phyloP scores from a whole-genome alignment of 192 early-diverging fungal genomes.

The Coemansia sp. region DNA sequence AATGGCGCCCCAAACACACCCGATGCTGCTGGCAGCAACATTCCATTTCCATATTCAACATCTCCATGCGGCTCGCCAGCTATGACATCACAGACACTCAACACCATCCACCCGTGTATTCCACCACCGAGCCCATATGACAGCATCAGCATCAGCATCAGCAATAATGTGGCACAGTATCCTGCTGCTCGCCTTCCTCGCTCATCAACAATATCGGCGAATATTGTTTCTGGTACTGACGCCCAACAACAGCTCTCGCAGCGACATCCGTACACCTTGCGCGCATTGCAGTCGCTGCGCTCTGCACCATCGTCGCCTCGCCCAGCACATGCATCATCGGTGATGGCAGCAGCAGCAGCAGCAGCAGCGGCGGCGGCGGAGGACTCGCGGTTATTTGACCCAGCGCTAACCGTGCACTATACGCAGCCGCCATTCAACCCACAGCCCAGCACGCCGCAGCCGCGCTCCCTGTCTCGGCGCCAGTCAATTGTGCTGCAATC shows the following conservation, averaged over 20 bases:
- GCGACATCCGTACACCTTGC: background rate
- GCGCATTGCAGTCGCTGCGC: background rate
- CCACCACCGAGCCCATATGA: background rate
- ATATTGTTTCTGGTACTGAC: background rate
- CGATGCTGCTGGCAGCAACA: slow-evolving; percentile 5
- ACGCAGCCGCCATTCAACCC: background rate
- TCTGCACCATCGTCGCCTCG: background rate
- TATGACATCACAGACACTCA: background rate
- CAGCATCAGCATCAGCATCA: background rate
- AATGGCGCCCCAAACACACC: background rate
- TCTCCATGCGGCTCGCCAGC: slow-evolving; percentile 15
- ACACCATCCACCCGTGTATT: background rate
- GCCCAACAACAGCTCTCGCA: background rate
- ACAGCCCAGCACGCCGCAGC: slow-evolving; percentile 2
- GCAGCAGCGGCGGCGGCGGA: no score
- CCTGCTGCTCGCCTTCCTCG: background rate
- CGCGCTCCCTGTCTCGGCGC: slow-evolving; percentile 32
- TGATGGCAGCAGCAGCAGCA: no score
- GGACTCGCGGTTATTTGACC: background rate
- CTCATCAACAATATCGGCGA: background rate
- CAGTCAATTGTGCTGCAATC: slow-evolving; percentile 49
- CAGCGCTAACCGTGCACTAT: background rate
- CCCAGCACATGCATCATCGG: background rate
- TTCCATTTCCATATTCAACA: slow-evolving; percentile 3
- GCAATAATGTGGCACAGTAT: background rate